Evolutionary conservation across 495 filamentous ascomycete species (phyloP).

Genomic region (Aspergillus hancockii): DNA sequence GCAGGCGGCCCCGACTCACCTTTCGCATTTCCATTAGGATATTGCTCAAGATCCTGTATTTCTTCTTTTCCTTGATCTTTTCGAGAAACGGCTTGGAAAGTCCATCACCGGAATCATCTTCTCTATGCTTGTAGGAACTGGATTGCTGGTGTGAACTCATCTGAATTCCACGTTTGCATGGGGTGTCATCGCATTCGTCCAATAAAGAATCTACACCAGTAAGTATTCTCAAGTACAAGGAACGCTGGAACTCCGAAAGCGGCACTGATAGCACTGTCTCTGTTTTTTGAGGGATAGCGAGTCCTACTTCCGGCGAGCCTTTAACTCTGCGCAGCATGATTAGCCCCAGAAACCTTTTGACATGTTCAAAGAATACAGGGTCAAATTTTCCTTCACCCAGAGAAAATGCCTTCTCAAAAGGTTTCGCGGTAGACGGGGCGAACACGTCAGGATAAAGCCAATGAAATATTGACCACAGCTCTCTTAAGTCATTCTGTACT

Average conservation of each 20-base stretch:
- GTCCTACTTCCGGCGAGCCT: slow-evolving; percentile 55
- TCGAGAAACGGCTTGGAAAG: not conserved
- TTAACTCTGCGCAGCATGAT: slow-evolving; percentile 68
- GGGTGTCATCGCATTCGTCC: not conserved
- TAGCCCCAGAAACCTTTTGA: slow-evolving; percentile 54
- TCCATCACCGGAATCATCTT: not conserved
- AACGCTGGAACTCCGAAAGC: slow-evolving; percentile 60
- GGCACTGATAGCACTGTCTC: slow-evolving; percentile 63
- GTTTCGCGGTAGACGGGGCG: slow-evolving; percentile 43
- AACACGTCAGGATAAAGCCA: slow-evolving; percentile 69
- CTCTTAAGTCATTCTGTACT: slow-evolving; percentile 63
- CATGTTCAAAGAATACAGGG: slow-evolving; percentile 52
- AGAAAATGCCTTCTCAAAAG: slow-evolving; percentile 61
- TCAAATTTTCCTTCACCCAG: slow-evolving; percentile 57
- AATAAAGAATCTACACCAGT: slow-evolving; percentile 48
- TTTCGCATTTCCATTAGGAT: slow-evolving; percentile 66
- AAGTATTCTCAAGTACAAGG: slow-evolving; percentile 62
- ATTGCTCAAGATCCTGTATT: slow-evolving; percentile 35
- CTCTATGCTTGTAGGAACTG: not conserved
- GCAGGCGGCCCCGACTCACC: slow-evolving; percentile 19
- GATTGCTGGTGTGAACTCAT: not conserved
- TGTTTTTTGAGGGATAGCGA: slow-evolving; percentile 60
- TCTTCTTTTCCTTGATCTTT: not conserved
- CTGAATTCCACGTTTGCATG: not conserved
- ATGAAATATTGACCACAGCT: slow-evolving; percentile 63